A percentile compares a stretch with the other conserved stretches of the same genome.
Conservation (phyloP, 1,284 basidiomycete species). For the Trichosporon ovoides region DNA sequence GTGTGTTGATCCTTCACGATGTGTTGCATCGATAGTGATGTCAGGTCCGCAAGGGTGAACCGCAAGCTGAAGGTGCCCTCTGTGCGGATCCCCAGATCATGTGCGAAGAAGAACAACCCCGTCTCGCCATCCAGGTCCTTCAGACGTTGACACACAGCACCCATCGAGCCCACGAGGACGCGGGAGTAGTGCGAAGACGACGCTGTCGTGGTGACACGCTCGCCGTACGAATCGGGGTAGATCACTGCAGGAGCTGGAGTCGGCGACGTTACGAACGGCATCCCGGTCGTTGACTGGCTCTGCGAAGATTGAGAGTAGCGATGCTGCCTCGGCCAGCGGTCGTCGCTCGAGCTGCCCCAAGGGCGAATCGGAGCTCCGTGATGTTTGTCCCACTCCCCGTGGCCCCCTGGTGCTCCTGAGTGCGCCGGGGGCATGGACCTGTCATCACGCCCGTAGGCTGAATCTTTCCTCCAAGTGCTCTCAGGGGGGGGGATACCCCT, state of each 20-base stretch:
- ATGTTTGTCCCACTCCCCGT: slow-evolving; percentile 12
- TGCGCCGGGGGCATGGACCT: background rate
- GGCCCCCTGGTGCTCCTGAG: background rate
- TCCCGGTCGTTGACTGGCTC: background rate
- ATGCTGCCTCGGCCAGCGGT: background rate
- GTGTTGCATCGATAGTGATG: slow-evolving; percentile 11
- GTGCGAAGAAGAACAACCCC: slow-evolving; percentile 82
- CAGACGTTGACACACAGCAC: slow-evolving; percentile 73
- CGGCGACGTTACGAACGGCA: slow-evolving; percentile 13
- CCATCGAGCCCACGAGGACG: slow-evolving; percentile 79
- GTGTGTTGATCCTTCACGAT: slow-evolving; percentile 25
- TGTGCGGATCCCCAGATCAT: slow-evolving; percentile 78
- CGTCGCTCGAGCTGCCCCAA: slow-evolving; percentile 13
- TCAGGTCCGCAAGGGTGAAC: slow-evolving; percentile 39
- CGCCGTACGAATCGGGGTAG: slow-evolving; percentile 13
- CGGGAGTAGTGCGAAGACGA: slow-evolving; percentile 62
- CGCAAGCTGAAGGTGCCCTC: slow-evolving; percentile 58
- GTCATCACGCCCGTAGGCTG: background rate
- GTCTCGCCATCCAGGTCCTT: slow-evolving; percentile 72
- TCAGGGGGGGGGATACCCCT: background rate
- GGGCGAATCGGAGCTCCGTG: background rate
- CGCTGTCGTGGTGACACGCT: slow-evolving; percentile 50
- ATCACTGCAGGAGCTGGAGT: background rate
- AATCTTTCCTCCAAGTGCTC: slow-evolving; percentile 8
- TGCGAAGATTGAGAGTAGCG: background rate